Percentiles rank a stretch among this genome's conserved stretches.
phyloP scores from a whole-genome alignment of 257 asterid species.

The Ilex aquifolium region DNA sequence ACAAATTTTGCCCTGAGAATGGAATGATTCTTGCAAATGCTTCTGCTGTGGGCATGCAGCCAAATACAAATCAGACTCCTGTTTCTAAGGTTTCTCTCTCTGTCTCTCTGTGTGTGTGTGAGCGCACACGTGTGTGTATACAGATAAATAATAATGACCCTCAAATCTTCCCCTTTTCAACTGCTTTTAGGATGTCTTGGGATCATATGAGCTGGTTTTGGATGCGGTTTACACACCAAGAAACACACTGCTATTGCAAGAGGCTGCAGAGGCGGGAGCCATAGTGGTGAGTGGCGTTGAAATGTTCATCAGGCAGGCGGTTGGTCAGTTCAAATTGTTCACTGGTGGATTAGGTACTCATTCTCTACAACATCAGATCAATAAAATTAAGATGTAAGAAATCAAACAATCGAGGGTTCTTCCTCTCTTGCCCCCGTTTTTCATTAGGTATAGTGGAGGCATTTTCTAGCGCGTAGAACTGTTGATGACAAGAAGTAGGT shows the following conservation, averaged over 20 bases:
- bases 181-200: slow-evolving; percentile 35
- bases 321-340: slow-evolving; percentile 58
- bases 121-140: too few relatives aligned
- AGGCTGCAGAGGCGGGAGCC: slow-evolving; percentile 68
- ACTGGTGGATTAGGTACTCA: slow-evolving; percentile 55
- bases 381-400: background rate
- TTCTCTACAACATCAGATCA: slow-evolving; percentile 1
- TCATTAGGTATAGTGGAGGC: too few relatives aligned
- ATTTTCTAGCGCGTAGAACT: too few relatives aligned
- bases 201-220: slow-evolving; percentile 54
- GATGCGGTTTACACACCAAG: slow-evolving; percentile 71
- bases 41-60: slow-evolving; percentile 72
- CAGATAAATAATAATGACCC: too few relatives aligned
- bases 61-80: slow-evolving; percentile 48
- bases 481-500: too few relatives aligned
- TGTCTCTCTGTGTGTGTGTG: too few relatives aligned
- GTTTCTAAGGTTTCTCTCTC: slow-evolving; percentile 39
- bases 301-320: slow-evolving; percentile 70
- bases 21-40: slow-evolving; percentile 77
- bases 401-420: too few relatives aligned
- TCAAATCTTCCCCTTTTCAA: background rate
- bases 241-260: slow-evolving; percentile 52
- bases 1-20: slow-evolving; percentile 38
- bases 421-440: background rate
- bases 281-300: slow-evolving; percentile 64